Base-by-base conservation (phyloP, 305 asterid species). In the Fraxinus platypoda region DNA sequence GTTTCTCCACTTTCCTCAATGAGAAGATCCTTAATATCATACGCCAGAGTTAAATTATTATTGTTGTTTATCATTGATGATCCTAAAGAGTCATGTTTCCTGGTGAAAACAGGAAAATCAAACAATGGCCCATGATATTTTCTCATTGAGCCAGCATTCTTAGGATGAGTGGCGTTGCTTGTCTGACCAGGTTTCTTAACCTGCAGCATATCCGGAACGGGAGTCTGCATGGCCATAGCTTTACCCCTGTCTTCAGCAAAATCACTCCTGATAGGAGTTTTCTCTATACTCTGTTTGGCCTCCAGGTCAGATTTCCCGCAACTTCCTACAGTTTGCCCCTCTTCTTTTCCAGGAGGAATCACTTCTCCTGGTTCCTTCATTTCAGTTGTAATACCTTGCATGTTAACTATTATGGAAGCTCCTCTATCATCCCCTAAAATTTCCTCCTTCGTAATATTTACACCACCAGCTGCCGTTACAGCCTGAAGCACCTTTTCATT, bases 121-220 rank as follows among this genome's bases (percentile, higher is more conserved):
- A 94, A 97, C 82, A 95, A 86, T 79, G 99, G 99, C 70, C 99
- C 99, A 19, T 97, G 98, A 87, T 97, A 97, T 87, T 97, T 97
- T 84, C 97, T 90, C 43, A 89, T 84, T 26, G 97, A 85, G 85
- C 91, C 88, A 33, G 90, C 86, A 86, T 95, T 98, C 91, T 92
- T 95, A 38, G 93, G 88, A 80, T 92, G 99, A 83, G 86, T 34
- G 71, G 89, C 75, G 85, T 80, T 88, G 83, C 90, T 88, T 33
- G 91, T 87, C 84, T 92, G 98, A 73, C 85, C 81, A 72, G 97
- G 90, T 87, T 89, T 92, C 88, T 91, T 93, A 68, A 75, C 89
- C 84, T 86, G 98, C 81, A 84, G 46, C 33, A 93, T 70, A 81
- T 97, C 98, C 78, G 95, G 87, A 82, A 86, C 80, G 82, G 86